Base-by-base conservation (phyloP, 2,329 filamentous ascomycete species). In the Ophiocordyceps camponoti-floridani region DNA sequence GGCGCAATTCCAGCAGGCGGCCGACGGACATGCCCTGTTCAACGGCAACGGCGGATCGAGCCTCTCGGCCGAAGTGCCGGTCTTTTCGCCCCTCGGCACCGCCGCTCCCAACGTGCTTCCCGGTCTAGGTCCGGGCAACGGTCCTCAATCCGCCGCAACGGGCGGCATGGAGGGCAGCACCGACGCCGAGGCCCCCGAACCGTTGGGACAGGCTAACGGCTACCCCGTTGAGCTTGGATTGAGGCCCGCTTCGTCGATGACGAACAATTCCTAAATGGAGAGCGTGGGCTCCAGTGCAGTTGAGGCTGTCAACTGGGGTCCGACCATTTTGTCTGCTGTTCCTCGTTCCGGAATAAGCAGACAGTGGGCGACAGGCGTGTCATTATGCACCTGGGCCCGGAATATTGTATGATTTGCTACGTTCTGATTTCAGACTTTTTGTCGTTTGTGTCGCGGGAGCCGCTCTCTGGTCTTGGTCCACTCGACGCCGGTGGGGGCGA, bases 61-160 rank as follows among this genome's bases (percentile, higher is more conserved):
- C 40, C 61, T 64, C 19, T 64, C 62, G 16, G 62, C 62, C 13
- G 55, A 60, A 43, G 63, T 65, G 4, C 61, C 62, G 0, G 61
- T 62, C 48, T 65, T 65, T 49, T 58, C 62, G 12, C 62, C 62
- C 26, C 57, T 59, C 6, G 60, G 55, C 18, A 47, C 44, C 10
- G 14, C 43, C 27, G 27, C 37, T 6, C 44, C 48, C 40, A 43
- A 41, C 11, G 45, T 45, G 13, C 31, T 41, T 11, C 28, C 19
- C 45, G 14, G 41, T 19, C 18, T 18, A 28, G 35, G 31, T 13
- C 35, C 42, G 19, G 45, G 16, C 8, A 11, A 16, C n/a, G 11
- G 14, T 4, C 6, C 14, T n/a, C 8, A 43, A 12, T 11, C 41
- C 4, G 19, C 16, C 28, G 41, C 4, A 11, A 11, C 41, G 41